These are phyloP conservation scores for Aphanomyces euteiches DNA, from an alignment of 352 stramenopile species.

Conservation along the genomic window DNA sequence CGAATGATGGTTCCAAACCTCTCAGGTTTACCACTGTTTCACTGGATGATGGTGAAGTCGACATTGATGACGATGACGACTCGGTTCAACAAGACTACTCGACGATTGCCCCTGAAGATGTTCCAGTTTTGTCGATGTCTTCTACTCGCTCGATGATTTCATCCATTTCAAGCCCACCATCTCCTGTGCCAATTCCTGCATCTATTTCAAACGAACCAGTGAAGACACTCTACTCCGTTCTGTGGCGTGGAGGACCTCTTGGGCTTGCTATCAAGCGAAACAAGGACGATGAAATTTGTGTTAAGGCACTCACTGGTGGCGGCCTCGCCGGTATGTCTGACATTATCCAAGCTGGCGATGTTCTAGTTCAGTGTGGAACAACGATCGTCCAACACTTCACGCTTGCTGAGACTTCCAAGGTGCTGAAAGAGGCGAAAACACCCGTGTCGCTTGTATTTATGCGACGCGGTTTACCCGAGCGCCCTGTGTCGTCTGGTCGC, in stretches of 20 bases:
- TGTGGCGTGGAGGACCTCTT: constrained; percentile 73
- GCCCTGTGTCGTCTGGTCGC: neutral
- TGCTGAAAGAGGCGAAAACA: constrained; percentile 23
- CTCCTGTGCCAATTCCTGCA: neutral
- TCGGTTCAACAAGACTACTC: constrained; percentile 8
- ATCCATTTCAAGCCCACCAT: neutral
- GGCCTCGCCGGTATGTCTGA: constrained; percentile 25
- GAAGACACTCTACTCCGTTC: constrained; percentile 51
- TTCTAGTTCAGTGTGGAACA: constrained; percentile 22
- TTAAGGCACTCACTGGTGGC: constrained; percentile 29
- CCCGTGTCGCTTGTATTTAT: constrained; percentile 30
- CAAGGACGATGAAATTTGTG: constrained; percentile 24
- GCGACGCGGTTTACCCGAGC: neutral
- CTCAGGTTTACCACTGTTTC: neutral
- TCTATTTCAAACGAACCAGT: neutral
- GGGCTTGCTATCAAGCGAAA: constrained; percentile 75
- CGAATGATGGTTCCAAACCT: neutral
- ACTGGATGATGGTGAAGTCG: constrained; percentile 2
- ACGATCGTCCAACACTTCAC: constrained; percentile 17
- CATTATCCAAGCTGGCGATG: constrained; percentile 28
- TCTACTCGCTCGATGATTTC: constrained; percentile 4
- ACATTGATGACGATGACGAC: constrained; percentile 22
- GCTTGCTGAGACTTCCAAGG: constrained; percentile 16
- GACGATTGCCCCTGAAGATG: constrained; percentile 15
- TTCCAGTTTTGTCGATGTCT: constrained; percentile 7